Conservation (phyloP, 176 grass and related monocot species). For the Rhynchospora breviuscula region DNA sequence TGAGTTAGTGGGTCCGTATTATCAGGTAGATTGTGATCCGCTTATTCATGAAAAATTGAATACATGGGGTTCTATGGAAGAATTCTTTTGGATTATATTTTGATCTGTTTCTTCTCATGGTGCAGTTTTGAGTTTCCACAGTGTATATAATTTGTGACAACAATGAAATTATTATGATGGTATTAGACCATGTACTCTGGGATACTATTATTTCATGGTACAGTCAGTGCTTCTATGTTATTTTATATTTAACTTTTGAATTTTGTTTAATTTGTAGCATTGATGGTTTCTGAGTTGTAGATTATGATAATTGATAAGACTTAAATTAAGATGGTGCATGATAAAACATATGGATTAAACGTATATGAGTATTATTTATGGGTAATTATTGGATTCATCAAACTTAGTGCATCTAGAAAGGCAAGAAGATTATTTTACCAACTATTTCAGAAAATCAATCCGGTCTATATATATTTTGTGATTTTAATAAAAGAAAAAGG, state of each 20-base stretch:
- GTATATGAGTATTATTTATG: not conserved
- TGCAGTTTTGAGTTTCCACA: not conserved
- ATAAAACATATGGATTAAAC: not conserved
- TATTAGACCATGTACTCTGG: conserved; percentile 8
- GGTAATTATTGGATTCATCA: too few species aligned
- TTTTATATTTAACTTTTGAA: not conserved
- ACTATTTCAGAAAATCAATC: not conserved
- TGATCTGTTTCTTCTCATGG: not conserved
- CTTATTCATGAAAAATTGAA: conserved; percentile 22
- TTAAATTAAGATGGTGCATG: not conserved
- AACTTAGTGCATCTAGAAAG: not conserved
- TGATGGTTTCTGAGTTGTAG: not conserved
- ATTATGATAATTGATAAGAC: not conserved
- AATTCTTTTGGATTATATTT: conserved; percentile 7
- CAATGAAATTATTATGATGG: not conserved
- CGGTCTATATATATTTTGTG: not conserved
- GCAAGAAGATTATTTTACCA: not conserved
- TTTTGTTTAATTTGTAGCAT: not conserved
- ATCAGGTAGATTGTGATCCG: conserved; percentile 20
- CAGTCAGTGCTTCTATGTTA: not conserved
- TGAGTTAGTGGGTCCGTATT: conserved; percentile 6
- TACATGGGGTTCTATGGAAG: conserved; percentile 3
- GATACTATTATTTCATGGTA: not conserved
- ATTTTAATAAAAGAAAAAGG: not conserved
- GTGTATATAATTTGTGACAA: conserved; percentile 12